Evolutionary conservation across 805 yeast species (phyloP), one percentile per base, ranked within the genome.

Genomic region (Metschnikowia colocasiae): DNA sequence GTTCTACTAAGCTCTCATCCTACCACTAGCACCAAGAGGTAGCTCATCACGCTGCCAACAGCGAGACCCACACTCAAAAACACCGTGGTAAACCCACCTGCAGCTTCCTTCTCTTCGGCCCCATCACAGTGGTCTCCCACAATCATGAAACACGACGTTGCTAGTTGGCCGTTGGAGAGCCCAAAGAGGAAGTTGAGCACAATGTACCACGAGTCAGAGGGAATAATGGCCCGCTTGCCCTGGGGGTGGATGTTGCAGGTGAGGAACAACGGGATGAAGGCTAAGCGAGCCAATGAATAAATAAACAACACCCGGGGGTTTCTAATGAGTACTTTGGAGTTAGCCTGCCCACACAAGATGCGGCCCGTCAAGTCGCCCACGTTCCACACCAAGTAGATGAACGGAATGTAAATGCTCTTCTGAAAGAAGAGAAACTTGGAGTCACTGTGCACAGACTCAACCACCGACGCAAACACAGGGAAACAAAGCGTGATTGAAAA

Each of bases 71-170:
- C 60, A 47, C 91, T 82, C 43, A 91, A 77, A 54, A 88, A 81
- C 19, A 91, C 80, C 1, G 89, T 82, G 38, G 96, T 83, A 61
- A 91, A 87, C 3, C 97, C 97, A 38, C 97, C 97, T 1, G 98
- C 96, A 0, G 97, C 96, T 49, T 87, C 88, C 61, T 81, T 82
- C 58, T 88, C 92, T 18, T 76, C 75, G 29, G 81, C 87, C 1
- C 75, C 73, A 27, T 79, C 84, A 45, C 81, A 69, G 48, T 73
- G 76, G 15, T 74, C 69, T 0, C 86, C 83, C 2, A 89, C 85
- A 40, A 75, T 76, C 85, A 88, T 87, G 67, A 92, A 88, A 47
- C 88, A 78, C 23, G 88, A 78, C 6, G 95, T 83, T 44, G 86
- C 77, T 25, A 87, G 71, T 56, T 90, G 96, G 2, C 99, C 99